Evolutionary conservation across 345 rosid genomes (phyloP), one percentile per base, ranked within the genome.

Genomic region (Eucalyptus polyanthemos): DNA sequence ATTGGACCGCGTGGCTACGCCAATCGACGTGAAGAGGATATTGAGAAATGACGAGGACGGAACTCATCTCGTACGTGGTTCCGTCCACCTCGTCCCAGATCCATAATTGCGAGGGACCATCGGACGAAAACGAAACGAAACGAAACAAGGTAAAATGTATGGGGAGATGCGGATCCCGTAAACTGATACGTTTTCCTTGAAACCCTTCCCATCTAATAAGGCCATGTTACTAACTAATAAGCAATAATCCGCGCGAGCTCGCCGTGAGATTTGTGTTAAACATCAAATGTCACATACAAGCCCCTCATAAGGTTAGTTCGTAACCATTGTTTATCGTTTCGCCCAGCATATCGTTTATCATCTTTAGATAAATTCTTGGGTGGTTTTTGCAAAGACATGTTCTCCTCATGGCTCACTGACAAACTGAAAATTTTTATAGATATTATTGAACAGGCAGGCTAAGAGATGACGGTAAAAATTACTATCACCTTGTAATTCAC

Each of bases 401-500:
- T 65, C 21, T n/a, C 37, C 80, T 31, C 11, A 37, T 5, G 40
- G 21, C 3, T 31, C 76, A n/a, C 11, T n/a, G 11, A 14, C 76
- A n/a, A 67, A n/a, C 11, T 14, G 10, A 67, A 67, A n/a, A 1
- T 62, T 60, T 25, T 27, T 27, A 62, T 62, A 3, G 8, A 62
- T 62, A 12, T 6, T 6, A 27, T 14, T 62, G 13, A 11, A 11
- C 29, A 25, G 6, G 1, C 14, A 11, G 31, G 69, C 34, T 13
- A 62, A 27, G 31, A 62, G 14, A 62, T 62, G 69, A 62, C 34
- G 1, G 31, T 6, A 27, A 62, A 62, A 13, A 62, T 27, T 13
- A 62, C 15, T 5, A 6, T 13, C 17, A 62, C 9, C 14, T 0
- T 6, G 16, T 4, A 6, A 62, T 29, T 27, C 0, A 62, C 8